Evolutionary conservation across 495 filamentous ascomycete species (phyloP), one percentile per base, ranked within the genome.

Genomic region (Xylaria palmicola): DNA sequence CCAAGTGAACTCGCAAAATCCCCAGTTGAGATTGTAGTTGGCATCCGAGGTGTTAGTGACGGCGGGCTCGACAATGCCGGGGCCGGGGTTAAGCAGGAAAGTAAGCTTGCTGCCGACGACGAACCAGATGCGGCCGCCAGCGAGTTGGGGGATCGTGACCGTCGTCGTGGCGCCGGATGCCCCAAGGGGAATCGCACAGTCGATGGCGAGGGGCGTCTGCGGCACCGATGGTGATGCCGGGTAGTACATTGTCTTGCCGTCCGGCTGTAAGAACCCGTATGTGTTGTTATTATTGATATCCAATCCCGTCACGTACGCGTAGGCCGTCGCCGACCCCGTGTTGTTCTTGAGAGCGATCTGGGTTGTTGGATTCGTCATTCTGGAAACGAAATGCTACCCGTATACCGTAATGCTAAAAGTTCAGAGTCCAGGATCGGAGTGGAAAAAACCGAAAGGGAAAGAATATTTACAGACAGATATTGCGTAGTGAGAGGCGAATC

Each of bases 1-100:
- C 59, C 59, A 88, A 3, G 89, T 92, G 70, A 91, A 90, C 68
- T 92, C 89, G 72, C 77, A 81, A 66, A 92, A 92, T 30, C 77
- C 81, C 86, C 89, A 92, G 47, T 70, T 65, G 29, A 84, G 72
- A 29, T 83, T 79, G 68, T 87, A 85, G 65, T 91, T 91, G 0
- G 84, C 74, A 68, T 92, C 89, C 0, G 79, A 72, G 0, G 78
- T 70, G 66, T 91, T 91, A 13, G 83, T 86, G 10, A 87, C 82
- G 6, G 82, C 84, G 0, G 89, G 89, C 70, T 91, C 88, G 22
- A 91, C 88, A 4, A 91, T 76, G 0, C 81, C 87, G 4, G 89
- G 83, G 27, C 77, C 83, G 1, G 85, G 87, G 71, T 92, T 92
- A 32, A 91, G 65, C 4, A 85, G 78, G 73, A 92, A 92, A 1